Evolutionary conservation across 257 asterid species (phyloP).

Genomic region (Solanum raphanifolium): DNA sequence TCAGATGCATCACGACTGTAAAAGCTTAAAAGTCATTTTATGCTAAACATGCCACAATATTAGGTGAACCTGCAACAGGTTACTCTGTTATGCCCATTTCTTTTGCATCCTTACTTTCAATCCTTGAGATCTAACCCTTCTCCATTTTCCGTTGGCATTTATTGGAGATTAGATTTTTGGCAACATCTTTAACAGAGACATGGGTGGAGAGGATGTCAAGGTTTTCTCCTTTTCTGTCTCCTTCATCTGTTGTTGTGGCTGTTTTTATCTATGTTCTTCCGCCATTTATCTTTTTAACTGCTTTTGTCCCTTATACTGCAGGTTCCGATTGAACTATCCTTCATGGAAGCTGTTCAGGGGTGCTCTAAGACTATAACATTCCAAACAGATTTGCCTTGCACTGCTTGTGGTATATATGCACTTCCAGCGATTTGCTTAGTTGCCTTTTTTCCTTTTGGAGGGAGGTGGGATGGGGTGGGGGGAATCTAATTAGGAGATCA

Average conservation of each 20-base stretch:
- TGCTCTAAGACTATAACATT: conserved; percentile 68
- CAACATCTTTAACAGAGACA: conserved; percentile 36
- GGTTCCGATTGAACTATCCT: conserved; percentile 67
- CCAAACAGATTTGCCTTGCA: conserved; percentile 59
- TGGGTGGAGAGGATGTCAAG: conserved; percentile 85
- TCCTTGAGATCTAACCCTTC: conserved; percentile 12
- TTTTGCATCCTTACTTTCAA: background rate
- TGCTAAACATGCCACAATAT: background rate
- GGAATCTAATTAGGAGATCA: background rate
- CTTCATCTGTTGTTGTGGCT: background rate
- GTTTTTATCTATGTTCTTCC: background rate
- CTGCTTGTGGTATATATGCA: conserved; percentile 54
- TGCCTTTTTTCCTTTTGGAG: background rate
- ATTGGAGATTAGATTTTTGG: conserved; percentile 45
- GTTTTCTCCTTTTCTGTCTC: conserved; percentile 20
- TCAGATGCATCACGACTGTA: background rate
- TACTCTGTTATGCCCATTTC: background rate
- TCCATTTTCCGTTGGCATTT: background rate
- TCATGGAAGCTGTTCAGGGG: conserved; percentile 98
- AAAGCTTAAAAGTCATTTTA: background rate
- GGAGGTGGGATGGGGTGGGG: background rate
- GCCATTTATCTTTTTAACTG: background rate
- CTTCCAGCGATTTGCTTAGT: background rate
- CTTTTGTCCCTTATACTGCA: conserved; percentile 13
- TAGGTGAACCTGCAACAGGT: background rate